Percentiles rank a stretch among this genome's conserved stretches.
phyloP scores from a whole-genome alignment of 768 basidiomycete genomes.

The Lepiota brunneoincarnata region DNA sequence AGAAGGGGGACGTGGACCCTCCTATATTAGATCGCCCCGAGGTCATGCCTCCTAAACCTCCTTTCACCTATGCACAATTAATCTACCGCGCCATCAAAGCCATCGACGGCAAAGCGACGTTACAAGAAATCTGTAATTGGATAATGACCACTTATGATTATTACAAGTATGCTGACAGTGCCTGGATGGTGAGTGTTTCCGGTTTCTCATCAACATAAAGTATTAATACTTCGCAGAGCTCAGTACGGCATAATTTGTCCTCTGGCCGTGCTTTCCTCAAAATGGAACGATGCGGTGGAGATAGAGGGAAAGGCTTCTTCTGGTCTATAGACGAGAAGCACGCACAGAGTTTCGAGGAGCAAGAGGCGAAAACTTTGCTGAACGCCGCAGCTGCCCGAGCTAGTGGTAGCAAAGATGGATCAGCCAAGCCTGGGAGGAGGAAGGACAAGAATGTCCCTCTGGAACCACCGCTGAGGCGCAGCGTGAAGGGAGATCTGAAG shows the following conservation, averaged over 20 bases:
- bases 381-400: conserved; percentile 31
- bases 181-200: conserved; percentile 78
- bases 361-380: conserved; percentile 53
- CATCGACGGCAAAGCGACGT: conserved; percentile 80
- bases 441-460: conserved; percentile 55
- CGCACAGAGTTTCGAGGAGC: conserved; percentile 67
- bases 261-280: conserved; percentile 91
- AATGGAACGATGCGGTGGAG: conserved; percentile 79
- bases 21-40: conserved; percentile 54
- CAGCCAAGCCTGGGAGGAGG: conserved; percentile 43
- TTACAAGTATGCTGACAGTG: conserved; percentile 83
- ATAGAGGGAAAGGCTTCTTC: conserved; percentile 88
- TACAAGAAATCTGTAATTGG: conserved; percentile 92
- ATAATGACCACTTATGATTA: conserved; percentile 87
- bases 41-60: conserved; percentile 86
- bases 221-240: conserved; percentile 55
- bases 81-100: conserved; percentile 87
- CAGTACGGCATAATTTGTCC: conserved; percentile 93
- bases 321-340: conserved; percentile 86
- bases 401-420: conserved; percentile 28
- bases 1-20: conserved; percentile 54
- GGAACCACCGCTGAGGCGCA: conserved; percentile 69
- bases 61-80: conserved; percentile 87
- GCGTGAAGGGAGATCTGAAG: conserved; percentile 62
- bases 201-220: conserved; percentile 11